Conservation (phyloP, 257 asterid species). For the Ehretia macrophylla region DNA sequence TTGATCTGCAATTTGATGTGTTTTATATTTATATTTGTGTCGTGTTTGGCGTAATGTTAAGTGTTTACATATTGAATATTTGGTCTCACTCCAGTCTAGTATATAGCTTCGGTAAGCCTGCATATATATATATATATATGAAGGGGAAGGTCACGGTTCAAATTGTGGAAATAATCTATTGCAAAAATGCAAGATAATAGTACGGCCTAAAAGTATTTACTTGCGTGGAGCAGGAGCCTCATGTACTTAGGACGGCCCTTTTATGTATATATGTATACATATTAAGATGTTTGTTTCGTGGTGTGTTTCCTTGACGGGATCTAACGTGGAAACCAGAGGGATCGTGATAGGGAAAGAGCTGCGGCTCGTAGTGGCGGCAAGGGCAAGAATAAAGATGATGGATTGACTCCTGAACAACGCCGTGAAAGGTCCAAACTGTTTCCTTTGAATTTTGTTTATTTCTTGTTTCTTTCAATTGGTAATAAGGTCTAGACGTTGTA, state of each 20-base stretch:
- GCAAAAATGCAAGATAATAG: no score
- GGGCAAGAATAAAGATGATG: conserved; percentile 38
- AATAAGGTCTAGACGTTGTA: no score
- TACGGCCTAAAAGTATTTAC: no score
- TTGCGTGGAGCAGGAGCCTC: not conserved
- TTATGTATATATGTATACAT: not conserved
- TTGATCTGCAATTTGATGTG: not conserved
- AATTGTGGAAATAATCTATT: no score
- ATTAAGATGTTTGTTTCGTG: conserved; percentile 1
- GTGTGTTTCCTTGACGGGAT: conserved; percentile 43
- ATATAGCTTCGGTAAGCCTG: no score
- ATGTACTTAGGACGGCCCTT: not conserved
- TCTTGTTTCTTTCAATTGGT: not conserved
- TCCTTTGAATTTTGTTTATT: not conserved
- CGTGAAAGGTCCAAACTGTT: conserved; percentile 42
- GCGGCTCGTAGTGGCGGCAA: conserved; percentile 39
- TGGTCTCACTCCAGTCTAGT: no score
- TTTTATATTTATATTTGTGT: no score
- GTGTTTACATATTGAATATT: no score
- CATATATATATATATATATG: no score
- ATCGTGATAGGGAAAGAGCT: conserved; percentile 74
- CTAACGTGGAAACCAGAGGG: conserved; percentile 82
- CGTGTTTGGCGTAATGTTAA: no score
- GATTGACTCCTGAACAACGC: conserved; percentile 66
- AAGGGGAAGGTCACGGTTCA: no score